Evolutionary conservation across 129 eudicot genomes (phyloP).

Genomic region (Heracleum sosnowskyi): DNA sequence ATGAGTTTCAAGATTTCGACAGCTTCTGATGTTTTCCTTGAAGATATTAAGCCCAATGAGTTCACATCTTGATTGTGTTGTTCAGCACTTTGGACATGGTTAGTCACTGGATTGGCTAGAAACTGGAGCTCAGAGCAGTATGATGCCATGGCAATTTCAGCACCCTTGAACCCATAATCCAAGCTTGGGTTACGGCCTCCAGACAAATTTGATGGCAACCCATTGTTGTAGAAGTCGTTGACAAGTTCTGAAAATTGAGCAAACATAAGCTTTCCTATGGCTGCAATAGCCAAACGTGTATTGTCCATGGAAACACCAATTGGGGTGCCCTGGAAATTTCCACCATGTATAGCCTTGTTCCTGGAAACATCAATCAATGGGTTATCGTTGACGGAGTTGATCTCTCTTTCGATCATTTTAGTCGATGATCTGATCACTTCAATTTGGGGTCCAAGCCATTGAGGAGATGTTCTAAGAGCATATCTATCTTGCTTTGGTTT

Average conservation of each 20-base stretch:
- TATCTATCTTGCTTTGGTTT: conserved; percentile 53
- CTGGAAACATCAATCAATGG: conserved; percentile 55
- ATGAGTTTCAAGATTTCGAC: conserved; percentile 46
- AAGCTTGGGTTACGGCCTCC: conserved; percentile 57
- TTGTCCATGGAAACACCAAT: conserved; percentile 64
- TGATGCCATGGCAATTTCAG: conserved; percentile 55
- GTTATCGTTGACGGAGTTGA: conserved; percentile 53
- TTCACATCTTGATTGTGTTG: conserved; percentile 60
- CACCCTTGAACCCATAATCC: conserved; percentile 61
- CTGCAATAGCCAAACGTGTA: conserved; percentile 48
- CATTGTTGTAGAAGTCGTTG: conserved; percentile 54
- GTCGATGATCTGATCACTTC: conserved; percentile 48
- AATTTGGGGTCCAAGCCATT: conserved; percentile 54
- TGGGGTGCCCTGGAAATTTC: conserved; percentile 64
- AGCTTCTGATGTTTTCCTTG: conserved; percentile 45
- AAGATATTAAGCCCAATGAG: conserved; percentile 49
- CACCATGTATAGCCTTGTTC: conserved; percentile 55
- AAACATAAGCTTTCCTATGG: conserved; percentile 53
- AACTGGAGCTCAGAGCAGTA: conserved; percentile 55
- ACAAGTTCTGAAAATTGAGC: conserved; percentile 64
- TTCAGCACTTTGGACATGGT: conserved; percentile 59
- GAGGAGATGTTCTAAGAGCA: conserved; percentile 52
- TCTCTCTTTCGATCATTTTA: conserved; percentile 52
- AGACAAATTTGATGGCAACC: conserved; percentile 43
- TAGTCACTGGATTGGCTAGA: conserved; percentile 48